A percentile compares a stretch with the other conserved stretches of the same genome.
These are phyloP conservation scores for Neurospora intermedia DNA, from an alignment of 495 filamentous ascomycete genomes.

Conservation along the genomic window DNA sequence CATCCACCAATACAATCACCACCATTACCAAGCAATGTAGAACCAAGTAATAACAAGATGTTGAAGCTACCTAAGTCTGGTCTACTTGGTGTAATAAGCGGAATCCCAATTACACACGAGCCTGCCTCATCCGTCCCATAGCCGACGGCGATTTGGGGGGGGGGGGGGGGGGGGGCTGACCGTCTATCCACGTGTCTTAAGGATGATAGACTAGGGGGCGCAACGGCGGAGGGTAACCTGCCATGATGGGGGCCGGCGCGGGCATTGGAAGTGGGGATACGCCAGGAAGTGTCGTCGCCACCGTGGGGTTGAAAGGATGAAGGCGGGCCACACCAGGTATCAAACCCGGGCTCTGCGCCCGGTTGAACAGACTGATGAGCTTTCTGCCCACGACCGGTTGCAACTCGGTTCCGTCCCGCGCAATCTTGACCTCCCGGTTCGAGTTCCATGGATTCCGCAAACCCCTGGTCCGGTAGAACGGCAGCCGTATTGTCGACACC, in stretches of 20 bases:
- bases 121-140: background rate
- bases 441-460: conserved; percentile 95
- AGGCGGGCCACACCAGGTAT: conserved; percentile 9
- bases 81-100: background rate
- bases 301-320: conserved; percentile 5
- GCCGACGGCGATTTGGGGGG: background rate
- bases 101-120: background rate
- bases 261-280: conserved; percentile 2
- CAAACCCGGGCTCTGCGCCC: conserved; percentile 32
- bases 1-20: background rate
- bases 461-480: conserved; percentile 84
- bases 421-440: conserved; percentile 93
- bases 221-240: conserved; percentile 7
- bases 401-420: conserved; percentile 88
- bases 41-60: background rate
- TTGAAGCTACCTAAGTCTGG: background rate
- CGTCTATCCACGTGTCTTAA: background rate
- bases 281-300: conserved; percentile 1
- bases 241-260: conserved; percentile 2
- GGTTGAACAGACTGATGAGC: conserved; percentile 70
- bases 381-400: conserved; percentile 73
- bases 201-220: background rate
- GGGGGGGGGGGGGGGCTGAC: too few species aligned
- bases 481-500: conserved; percentile 75
- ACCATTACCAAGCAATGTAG: background rate